phyloP scores from a whole-genome alignment of 768 basidiomycete genomes.

The Hygrocybe punicea region DNA sequence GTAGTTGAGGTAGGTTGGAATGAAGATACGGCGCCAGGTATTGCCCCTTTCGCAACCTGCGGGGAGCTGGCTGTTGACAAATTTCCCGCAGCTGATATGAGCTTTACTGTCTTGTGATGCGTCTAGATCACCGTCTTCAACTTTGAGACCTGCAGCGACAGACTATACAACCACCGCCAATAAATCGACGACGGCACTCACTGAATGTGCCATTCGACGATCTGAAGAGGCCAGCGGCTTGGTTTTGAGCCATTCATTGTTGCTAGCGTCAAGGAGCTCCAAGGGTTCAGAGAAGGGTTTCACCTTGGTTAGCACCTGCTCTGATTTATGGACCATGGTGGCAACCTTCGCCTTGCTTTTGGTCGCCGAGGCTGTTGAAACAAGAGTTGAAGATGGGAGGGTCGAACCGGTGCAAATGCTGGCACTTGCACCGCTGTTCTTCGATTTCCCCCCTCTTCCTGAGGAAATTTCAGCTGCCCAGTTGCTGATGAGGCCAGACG shows the following conservation, averaged over 20 bases:
- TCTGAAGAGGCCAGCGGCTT: not conserved
- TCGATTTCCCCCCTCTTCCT: not conserved
- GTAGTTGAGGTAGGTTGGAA: constrained; percentile 6
- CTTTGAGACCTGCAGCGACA: not conserved
- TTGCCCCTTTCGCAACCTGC: not conserved
- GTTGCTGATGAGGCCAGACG: not conserved
- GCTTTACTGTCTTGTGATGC: not conserved
- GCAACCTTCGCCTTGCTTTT: not conserved
- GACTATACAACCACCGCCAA: not conserved
- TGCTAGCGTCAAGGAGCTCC: not conserved
- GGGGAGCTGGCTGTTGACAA: constrained; percentile 2
- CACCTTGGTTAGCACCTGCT: not conserved
- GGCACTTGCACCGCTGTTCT: not conserved
- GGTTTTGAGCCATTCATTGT: not conserved
- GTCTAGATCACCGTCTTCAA: not conserved
- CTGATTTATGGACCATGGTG: not conserved
- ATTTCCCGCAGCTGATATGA: not conserved
- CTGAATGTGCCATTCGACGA: too few relatives aligned
- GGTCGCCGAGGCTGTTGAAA: not conserved
- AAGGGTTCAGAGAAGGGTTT: not conserved
- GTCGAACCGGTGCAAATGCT: not conserved
- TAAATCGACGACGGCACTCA: not conserved
- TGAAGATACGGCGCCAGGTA: not conserved
- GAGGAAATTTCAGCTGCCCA: not conserved
- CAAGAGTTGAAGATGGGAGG: not conserved